phyloP scores from a whole-genome alignment of 352 stramenopile species.

The Phytophthora ramorum region DNA sequence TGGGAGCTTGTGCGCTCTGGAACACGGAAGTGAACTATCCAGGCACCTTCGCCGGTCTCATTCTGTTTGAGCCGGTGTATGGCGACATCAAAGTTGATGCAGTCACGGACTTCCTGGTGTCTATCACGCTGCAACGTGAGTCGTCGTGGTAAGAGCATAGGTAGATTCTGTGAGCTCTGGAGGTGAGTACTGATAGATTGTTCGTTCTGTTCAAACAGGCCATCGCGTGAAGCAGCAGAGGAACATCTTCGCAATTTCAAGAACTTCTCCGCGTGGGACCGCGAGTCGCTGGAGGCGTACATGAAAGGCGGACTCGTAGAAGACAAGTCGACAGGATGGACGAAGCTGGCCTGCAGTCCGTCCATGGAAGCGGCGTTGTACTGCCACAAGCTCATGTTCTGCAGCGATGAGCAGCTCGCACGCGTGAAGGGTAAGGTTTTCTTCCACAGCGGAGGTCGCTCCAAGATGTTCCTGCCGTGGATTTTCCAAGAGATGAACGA shows the following conservation, averaged over 20 bases:
- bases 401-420: conserved; percentile 27
- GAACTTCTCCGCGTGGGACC: conserved; percentile 37
- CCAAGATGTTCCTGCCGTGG: conserved; percentile 29
- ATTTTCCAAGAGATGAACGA: conserved; percentile 27
- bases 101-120: conserved; percentile 32
- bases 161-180: background rate
- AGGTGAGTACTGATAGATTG: background rate
- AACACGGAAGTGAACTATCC: conserved; percentile 30
- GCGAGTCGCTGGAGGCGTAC: conserved; percentile 32
- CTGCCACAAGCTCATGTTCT: conserved; percentile 33
- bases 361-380: conserved; percentile 42
- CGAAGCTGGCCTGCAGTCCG: conserved; percentile 38
- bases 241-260: conserved; percentile 30
- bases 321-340: conserved; percentile 16
- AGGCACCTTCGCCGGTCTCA: conserved; percentile 41
- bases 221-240: conserved; percentile 29
- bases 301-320: conserved; percentile 26
- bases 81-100: conserved; percentile 18
- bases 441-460: conserved; percentile 24
- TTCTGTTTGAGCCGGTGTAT: conserved; percentile 48
- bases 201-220: conserved; percentile 1
- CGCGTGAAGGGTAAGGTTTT: conserved; percentile 20
- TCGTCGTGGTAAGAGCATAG: conserved; percentile 8
- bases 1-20: conserved; percentile 44
- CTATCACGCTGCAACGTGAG: conserved; percentile 28